Base-by-base conservation (phyloP, 2,329 filamentous ascomycete species). In the Fusarium sp. region DNA sequence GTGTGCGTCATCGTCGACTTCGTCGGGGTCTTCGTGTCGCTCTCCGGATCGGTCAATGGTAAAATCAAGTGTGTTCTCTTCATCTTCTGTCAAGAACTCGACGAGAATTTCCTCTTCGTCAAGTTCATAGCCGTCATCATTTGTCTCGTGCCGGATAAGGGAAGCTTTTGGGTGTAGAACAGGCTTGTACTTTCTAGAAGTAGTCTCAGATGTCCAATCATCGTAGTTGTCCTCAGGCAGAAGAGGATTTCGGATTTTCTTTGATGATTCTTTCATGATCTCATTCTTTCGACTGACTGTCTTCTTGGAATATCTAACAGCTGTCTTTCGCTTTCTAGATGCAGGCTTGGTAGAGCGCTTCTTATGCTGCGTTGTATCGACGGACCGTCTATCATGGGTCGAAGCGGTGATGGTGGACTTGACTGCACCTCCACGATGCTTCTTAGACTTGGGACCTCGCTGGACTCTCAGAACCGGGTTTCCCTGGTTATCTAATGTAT, bases 401-500 rank as follows among this genome's bases (percentile, higher is more conserved):
- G 69, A 71, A 24, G 55, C 59, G 16, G 32, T 38, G 20, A 64
- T 30, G 7, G 54, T 63, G 11, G 63, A 68, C n/a, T 60, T 52
- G 22, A 42, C 25, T 24, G 30, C 56, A 27, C 70, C 59, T 25
- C 55, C 68, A 27, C 61, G 63, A 22, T 44, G 55, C 34, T 63
- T 67, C 32, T 59, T 69, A 10, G 76, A 73, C 58, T 80, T 82
- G 40, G 84, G 78, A 2, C 83, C 81, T 55, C 86, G 84, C 68
- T 88, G 86, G 25, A 86, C 84, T 75, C 86, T 88, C 72, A 87
- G 79, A 16, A 82, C 80, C 6, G 87, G 83, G 61, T 89, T 88
- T 2, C 87, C 87, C 71, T 90, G 87, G 62, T 89, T 88, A 60
- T 89, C 83, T 20, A 89, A 81, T 10, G 85, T 83, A 63, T 90